Percentiles rank a stretch among this genome's conserved stretches.
Evolutionary conservation across 805 yeast species (phyloP).

Genomic region (Monosporozyma unispora): DNA sequence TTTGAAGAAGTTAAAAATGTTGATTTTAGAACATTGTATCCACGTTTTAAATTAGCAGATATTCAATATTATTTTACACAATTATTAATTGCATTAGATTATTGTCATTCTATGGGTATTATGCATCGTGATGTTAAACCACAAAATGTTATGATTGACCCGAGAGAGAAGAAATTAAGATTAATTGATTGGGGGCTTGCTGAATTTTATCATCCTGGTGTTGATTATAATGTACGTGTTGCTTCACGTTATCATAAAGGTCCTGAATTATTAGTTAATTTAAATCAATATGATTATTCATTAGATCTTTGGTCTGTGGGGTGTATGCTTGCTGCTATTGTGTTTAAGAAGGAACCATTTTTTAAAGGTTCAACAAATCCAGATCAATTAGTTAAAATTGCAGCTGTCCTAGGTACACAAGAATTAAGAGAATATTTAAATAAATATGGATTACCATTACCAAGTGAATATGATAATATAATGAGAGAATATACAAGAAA

Average conservation of each 20-base stretch:
- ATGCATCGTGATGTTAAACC: constrained; percentile 96
- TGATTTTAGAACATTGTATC: constrained; percentile 74
- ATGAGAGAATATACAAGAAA: constrained; percentile 65
- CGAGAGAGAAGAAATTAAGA: constrained; percentile 54
- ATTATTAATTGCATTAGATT: constrained; percentile 75
- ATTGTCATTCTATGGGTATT: constrained; percentile 88
- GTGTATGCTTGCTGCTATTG: constrained; percentile 83
- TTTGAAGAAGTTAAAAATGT: constrained; percentile 79
- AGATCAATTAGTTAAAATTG: constrained; percentile 85
- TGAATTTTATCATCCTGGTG: constrained; percentile 83
- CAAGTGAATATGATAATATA: constrained; percentile 63
- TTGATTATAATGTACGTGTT: constrained; percentile 85
- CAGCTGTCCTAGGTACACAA: constrained; percentile 79
- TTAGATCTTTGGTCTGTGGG: constrained; percentile 92
- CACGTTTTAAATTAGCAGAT: constrained; percentile 53
- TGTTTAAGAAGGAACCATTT: constrained; percentile 85
- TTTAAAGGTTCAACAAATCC: constrained; percentile 86
- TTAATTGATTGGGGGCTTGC: constrained; percentile 95
- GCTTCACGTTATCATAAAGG: constrained; percentile 92
- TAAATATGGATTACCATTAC: constrained; percentile 63
- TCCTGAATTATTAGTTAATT: constrained; percentile 81
- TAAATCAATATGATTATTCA: constrained; percentile 83
- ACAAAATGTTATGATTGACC: constrained; percentile 93
- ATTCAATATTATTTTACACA: constrained; percentile 75
- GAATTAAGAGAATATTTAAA: constrained; percentile 58